phyloP scores from a whole-genome alignment of 1,139 yeast species.

The Geotrichum siamense region DNA sequence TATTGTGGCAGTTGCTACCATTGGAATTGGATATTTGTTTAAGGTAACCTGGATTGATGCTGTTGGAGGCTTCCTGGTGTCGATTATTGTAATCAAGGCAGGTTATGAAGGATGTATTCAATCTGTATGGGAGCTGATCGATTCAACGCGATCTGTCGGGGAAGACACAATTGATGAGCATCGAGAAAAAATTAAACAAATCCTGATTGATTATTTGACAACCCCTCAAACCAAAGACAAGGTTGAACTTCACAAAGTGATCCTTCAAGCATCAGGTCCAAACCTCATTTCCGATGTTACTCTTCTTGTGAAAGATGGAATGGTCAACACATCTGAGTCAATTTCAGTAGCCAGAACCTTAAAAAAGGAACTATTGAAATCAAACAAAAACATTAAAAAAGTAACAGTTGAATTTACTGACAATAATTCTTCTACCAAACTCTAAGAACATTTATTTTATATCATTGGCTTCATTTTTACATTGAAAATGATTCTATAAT shows the following conservation, averaged over 20 bases:
- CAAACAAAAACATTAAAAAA: constrained; percentile 33
- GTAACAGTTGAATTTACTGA: constrained; percentile 33
- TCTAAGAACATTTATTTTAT: constrained; percentile 8
- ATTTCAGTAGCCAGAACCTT: constrained; percentile 28
- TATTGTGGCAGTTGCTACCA: constrained; percentile 80
- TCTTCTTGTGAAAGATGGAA: constrained; percentile 9
- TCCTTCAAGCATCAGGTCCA: constrained; percentile 25
- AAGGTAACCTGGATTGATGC: constrained; percentile 81
- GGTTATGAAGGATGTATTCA: constrained; percentile 68
- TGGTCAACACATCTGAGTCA: constrained; percentile 5
- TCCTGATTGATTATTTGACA: background rate
- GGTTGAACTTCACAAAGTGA: background rate
- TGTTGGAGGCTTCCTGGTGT: constrained; percentile 81
- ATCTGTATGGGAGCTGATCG: constrained; percentile 71
- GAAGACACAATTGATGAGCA: constrained; percentile 20
- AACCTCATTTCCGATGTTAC: constrained; percentile 23
- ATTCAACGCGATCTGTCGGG: constrained; percentile 35
- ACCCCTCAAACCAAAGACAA: background rate
- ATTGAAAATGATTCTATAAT: too few species aligned
- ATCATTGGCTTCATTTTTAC: too few species aligned
- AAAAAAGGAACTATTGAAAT: constrained; percentile 30
- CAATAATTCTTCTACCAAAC: constrained; percentile 1
- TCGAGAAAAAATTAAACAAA: constrained; percentile 18
- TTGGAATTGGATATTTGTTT: constrained; percentile 74
- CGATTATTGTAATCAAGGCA: constrained; percentile 71